Conservation (phyloP, 805 yeast genomes). For the Torulaspora quercuum region DNA sequence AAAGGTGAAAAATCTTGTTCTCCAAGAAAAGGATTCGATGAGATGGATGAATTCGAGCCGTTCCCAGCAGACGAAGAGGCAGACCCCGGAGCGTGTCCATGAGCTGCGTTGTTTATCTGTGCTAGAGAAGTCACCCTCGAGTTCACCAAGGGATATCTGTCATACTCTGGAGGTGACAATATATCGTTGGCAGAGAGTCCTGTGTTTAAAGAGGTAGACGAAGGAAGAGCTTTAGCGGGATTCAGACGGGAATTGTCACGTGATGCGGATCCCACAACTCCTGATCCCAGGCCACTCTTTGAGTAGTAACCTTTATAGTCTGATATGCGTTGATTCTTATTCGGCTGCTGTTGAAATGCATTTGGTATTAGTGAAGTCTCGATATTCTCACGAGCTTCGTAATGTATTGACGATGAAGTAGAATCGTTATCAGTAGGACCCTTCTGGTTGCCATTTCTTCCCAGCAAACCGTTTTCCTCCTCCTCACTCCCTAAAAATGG, state of each 20-base stretch:
- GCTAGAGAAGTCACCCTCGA: slow-evolving; percentile 57
- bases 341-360: slow-evolving; percentile 1
- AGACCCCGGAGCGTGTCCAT: slow-evolving; percentile 9
- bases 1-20: slow-evolving; percentile 80
- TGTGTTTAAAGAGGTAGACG: slow-evolving; percentile 18
- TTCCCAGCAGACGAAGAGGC: slow-evolving; percentile 33
- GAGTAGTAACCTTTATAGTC: slow-evolving; percentile 37
- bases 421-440: slow-evolving; percentile 11
- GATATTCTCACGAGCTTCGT: slow-evolving; percentile 11
- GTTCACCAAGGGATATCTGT: slow-evolving; percentile 62
- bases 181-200: slow-evolving; percentile 24
- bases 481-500: slow-evolving; percentile 20
- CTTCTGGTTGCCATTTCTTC: neutral
- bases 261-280: slow-evolving; percentile 4
- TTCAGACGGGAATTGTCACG: slow-evolving; percentile 9
- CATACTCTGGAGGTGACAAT: slow-evolving; percentile 53
- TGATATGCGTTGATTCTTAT: slow-evolving; percentile 15
- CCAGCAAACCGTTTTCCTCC: slow-evolving; percentile 12
- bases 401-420: slow-evolving; percentile 13
- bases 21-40: slow-evolving; percentile 43
- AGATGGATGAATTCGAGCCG: slow-evolving; percentile 28
- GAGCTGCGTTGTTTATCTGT: slow-evolving; percentile 12
- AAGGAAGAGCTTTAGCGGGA: slow-evolving; percentile 15
- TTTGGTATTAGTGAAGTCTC: slow-evolving; percentile 13
- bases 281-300: slow-evolving; percentile 16